These are phyloP conservation scores for Bonia amplexicaulis DNA, from an alignment of 176 grass and related monocot species.

Conservation along the genomic window DNA sequence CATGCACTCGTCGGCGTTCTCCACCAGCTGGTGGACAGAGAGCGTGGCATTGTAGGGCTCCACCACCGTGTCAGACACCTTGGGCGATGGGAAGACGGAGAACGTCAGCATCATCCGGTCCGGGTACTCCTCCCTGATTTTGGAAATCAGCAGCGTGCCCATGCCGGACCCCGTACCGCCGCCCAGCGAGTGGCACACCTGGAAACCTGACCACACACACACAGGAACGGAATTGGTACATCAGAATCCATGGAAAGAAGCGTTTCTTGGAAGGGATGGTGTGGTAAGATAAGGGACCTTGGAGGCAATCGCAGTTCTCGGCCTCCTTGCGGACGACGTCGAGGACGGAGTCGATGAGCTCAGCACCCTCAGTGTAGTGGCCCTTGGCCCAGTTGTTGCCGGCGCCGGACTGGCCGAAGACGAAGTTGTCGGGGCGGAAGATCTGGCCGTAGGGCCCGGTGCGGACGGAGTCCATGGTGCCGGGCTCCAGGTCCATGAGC, in stretches of 20 bases:
- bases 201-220: conserved; percentile 40
- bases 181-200: conserved; percentile 76
- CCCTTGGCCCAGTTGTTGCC: conserved; percentile 99
- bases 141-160: conserved; percentile 78
- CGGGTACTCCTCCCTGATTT: conserved; percentile 84
- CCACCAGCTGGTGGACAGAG: conserved; percentile 80
- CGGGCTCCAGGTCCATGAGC: conserved; percentile 86
- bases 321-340: conserved; percentile 96
- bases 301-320: conserved; percentile 92
- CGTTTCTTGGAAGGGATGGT: conserved; percentile 13
- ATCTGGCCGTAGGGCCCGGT: conserved; percentile 67
- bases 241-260: conserved; percentile 8
- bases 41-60: conserved; percentile 82
- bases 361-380: conserved; percentile 92
- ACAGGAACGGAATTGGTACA: background rate
- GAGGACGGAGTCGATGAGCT: conserved; percentile 89
- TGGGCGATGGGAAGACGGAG: conserved; percentile 87
- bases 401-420: conserved; percentile 84
- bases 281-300: conserved; percentile 41
- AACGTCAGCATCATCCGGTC: conserved; percentile 88
- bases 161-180: conserved; percentile 75
- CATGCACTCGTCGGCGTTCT: conserved; percentile 90
- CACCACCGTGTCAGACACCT: conserved; percentile 80
- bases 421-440: conserved; percentile 86
- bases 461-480: conserved; percentile 81